phyloP scores from a whole-genome alignment of 768 basidiomycete genomes.

The Leccinum aurantiacum region DNA sequence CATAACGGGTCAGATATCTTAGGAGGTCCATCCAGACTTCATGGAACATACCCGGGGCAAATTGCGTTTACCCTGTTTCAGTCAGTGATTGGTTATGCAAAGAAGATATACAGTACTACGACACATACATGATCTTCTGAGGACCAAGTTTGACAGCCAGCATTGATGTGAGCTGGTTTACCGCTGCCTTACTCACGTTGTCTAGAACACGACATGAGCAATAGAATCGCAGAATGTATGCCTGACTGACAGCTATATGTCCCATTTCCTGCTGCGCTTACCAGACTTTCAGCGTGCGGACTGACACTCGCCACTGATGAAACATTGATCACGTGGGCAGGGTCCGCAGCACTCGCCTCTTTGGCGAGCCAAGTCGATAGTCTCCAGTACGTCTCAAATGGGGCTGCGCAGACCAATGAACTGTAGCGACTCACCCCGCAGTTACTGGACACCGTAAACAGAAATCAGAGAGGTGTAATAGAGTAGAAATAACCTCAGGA shows the following conservation, averaged over 20 bases:
- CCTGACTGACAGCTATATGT: conserved; percentile 73
- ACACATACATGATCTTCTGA: conserved; percentile 62
- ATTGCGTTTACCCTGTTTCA: conserved; percentile 74
- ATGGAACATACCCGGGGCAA: conserved; percentile 61
- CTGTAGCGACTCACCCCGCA: conserved; percentile 33
- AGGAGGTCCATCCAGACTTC: background rate
- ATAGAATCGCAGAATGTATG: background rate
- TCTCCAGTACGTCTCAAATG: conserved; percentile 10
- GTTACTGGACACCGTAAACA: conserved; percentile 38
- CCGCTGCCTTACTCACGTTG: conserved; percentile 81
- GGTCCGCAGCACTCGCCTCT: conserved; percentile 59
- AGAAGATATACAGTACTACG: background rate
- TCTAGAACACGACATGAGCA: conserved; percentile 42
- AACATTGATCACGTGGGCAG: conserved; percentile 79
- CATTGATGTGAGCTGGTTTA: conserved; percentile 76
- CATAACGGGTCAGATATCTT: background rate
- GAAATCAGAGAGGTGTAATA: background rate
- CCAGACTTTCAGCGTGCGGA: conserved; percentile 44
- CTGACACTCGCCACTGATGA: conserved; percentile 67
- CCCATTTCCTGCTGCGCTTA: conserved; percentile 59
- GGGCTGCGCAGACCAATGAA: background rate
- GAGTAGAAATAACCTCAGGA: background rate
- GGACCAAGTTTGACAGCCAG: conserved; percentile 66
- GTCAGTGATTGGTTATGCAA: background rate
- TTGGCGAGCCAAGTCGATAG: conserved; percentile 58